Conservation (phyloP, 2,329 filamentous ascomycete species). For the Cercospora sp. region DNA sequence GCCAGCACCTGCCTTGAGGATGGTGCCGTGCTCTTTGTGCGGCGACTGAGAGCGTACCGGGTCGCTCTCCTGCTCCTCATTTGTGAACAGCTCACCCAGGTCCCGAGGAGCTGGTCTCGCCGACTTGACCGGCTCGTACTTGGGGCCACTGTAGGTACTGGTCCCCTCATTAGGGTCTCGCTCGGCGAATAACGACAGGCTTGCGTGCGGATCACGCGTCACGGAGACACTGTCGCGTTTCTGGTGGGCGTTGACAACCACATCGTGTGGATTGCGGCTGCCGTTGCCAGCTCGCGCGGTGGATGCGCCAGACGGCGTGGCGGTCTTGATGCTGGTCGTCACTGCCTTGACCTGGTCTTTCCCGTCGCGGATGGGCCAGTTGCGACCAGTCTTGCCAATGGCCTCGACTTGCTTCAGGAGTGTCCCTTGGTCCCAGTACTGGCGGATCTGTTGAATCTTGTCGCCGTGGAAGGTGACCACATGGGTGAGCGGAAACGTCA, state of each 20-base stretch:
- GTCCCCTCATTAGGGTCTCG: constrained; percentile 62
- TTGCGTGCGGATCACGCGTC: constrained; percentile 58
- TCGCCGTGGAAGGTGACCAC: constrained; percentile 79
- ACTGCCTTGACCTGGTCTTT: constrained; percentile 75
- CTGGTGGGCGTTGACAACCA: constrained; percentile 32
- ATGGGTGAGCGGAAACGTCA: constrained; percentile 82
- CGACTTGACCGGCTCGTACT: constrained; percentile 65
- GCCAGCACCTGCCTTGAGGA: constrained; percentile 52
- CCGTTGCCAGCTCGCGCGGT: constrained; percentile 19
- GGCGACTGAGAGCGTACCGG: constrained; percentile 36
- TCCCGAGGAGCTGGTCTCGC: constrained; percentile 69
- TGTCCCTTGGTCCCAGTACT: constrained; percentile 93
- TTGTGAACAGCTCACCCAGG: constrained; percentile 68
- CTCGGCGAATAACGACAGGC: constrained; percentile 72
- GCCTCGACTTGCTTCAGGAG: constrained; percentile 91
- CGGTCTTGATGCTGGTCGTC: constrained; percentile 36
- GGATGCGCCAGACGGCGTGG: constrained; percentile 29
- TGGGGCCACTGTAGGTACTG: constrained; percentile 48
- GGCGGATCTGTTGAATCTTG: constrained; percentile 83
- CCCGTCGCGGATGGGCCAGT: constrained; percentile 92
- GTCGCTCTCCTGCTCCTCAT: constrained; percentile 45
- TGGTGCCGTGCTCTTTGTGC: constrained; percentile 40
- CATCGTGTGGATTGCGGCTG: constrained; percentile 29
- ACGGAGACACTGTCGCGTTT: constrained; percentile 39
- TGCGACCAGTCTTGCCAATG: constrained; percentile 84